A percentile compares a stretch with the other conserved stretches of the same genome.
Evolutionary conservation across 495 filamentous ascomycete species (phyloP).

Genomic region (Aspergillus indologenus): DNA sequence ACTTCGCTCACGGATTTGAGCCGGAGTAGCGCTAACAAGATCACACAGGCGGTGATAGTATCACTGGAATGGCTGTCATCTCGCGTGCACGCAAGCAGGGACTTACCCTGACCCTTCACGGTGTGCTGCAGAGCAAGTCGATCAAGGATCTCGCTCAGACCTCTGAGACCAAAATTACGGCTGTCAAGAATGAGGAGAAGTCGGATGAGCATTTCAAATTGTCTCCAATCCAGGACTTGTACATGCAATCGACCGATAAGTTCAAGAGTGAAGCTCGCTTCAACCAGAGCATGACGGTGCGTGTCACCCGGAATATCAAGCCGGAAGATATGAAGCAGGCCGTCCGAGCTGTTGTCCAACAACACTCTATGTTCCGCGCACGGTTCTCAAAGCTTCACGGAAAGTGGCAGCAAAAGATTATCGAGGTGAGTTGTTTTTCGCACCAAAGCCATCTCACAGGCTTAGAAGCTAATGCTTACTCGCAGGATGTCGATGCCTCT

Average conservation of each 20-base stretch:
- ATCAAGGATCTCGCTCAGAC: conserved; percentile 34
- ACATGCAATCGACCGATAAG: conserved; percentile 43
- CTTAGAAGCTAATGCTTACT: conserved; percentile 16
- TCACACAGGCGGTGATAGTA: conserved; percentile 45
- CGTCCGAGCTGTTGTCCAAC: conserved; percentile 54
- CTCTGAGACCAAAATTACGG: conserved; percentile 22
- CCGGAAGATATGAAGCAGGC: conserved; percentile 51
- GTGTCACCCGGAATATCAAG: conserved; percentile 48
- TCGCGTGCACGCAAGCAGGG: conserved; percentile 38
- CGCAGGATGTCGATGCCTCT: conserved; percentile 40
- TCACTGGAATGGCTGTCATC: conserved; percentile 42
- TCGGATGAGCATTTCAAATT: conserved; percentile 50
- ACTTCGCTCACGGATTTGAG: conserved; percentile 10
- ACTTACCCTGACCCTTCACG: conserved; percentile 34
- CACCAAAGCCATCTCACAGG: not conserved
- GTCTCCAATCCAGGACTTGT: conserved; percentile 46
- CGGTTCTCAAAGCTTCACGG: conserved; percentile 49
- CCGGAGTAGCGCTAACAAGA: conserved; percentile 20
- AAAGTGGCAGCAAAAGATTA: conserved; percentile 45
- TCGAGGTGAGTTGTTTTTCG: conserved; percentile 21
- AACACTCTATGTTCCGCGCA: conserved; percentile 68
- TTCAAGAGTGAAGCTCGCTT: conserved; percentile 54
- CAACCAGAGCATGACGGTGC: conserved; percentile 67
- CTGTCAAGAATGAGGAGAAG: conserved; percentile 29
- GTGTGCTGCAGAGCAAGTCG: conserved; percentile 37